Evolutionary conservation across 78 protist genomes (phyloP), one percentile per base, ranked within the genome.

Genomic region (Emiliania huxleyi): DNA sequence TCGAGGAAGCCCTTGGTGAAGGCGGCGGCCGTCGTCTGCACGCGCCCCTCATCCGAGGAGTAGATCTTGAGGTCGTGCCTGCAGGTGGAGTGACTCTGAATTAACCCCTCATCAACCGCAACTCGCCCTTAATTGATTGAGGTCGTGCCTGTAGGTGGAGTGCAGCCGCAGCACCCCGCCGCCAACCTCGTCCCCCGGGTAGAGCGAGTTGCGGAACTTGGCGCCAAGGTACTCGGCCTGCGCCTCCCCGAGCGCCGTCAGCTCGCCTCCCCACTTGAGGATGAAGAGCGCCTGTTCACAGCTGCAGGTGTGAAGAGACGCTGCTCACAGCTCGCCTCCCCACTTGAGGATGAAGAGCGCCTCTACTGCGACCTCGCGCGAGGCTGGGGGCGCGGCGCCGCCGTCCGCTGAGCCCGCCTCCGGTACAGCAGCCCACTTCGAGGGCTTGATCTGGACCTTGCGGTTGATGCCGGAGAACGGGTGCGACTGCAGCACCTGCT

Each of bases 321-420:
- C n/a, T n/a, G n/a, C n/a, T n/a, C n/a, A n/a, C n/a, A 96, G 94
- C 48, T 91, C 94, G 38, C 97, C 97, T 22, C 97, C 97, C 95
- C 95, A 94, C 91, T 96, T 96, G 55, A 94, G 69, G 56, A 95
- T 71, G 77, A 94, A 93, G 26, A 89, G 91, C 18, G 90, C 81
- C 43, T 26, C 56, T 0, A 56, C 55, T 19, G 40, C 88, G 22
- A 44, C 8, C 26, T 3, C 81, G 44, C 42, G 12, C n/a, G n/a
- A n/a, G n/a, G n/a, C n/a, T n/a, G n/a, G 23, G 22, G 73, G n/a
- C 73, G 73, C 38, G 33, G 73, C 33, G 1, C n/a, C 73, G 1
- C 33, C 22, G 33, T 62, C n/a, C 73, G 81, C 81, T 5, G 19
- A 5, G 33, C 19, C 33, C 71, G 71, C 29, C 71, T 4, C 21